Evolutionary conservation across 148 eudicot genomes (phyloP).

Genomic region (Rhododendron mucronatum): DNA sequence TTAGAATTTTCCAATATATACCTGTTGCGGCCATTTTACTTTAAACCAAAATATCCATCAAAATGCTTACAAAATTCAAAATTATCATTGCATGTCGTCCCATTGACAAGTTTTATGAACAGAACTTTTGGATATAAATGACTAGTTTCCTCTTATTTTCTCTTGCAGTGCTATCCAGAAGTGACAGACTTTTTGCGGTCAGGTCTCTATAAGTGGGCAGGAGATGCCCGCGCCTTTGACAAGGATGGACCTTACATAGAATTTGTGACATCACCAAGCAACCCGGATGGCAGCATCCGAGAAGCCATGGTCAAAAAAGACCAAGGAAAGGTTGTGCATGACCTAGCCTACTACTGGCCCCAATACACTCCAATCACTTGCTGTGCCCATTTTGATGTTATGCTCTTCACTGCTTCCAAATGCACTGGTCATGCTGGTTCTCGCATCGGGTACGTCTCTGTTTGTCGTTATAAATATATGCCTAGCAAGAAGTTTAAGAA

Average conservation of each 20-base stretch:
- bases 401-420: conserved; percentile 83
- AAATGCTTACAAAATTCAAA: neutral
- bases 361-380: conserved; percentile 78
- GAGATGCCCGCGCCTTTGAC: conserved; percentile 47
- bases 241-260: conserved; percentile 57
- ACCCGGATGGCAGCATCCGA: conserved; percentile 56
- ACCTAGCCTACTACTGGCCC: conserved; percentile 93
- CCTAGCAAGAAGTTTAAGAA: neutral
- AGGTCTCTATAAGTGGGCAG: conserved; percentile 48
- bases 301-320: conserved; percentile 39
- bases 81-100: neutral
- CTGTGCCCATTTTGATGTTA: conserved; percentile 44
- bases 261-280: conserved; percentile 68
- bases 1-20: neutral
- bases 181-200: conserved; percentile 39
- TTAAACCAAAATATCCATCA: neutral
- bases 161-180: conserved; percentile 52
- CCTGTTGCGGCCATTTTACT: neutral
- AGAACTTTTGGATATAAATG: neutral
- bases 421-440: conserved; percentile 94
- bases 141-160: neutral
- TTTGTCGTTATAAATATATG: neutral
- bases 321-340: conserved; percentile 52
- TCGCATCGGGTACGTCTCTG: conserved; percentile 56
- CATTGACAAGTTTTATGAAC: neutral